Base-by-base conservation (phyloP, 1,284 basidiomycete species). In the Caloboletus inedulis region DNA sequence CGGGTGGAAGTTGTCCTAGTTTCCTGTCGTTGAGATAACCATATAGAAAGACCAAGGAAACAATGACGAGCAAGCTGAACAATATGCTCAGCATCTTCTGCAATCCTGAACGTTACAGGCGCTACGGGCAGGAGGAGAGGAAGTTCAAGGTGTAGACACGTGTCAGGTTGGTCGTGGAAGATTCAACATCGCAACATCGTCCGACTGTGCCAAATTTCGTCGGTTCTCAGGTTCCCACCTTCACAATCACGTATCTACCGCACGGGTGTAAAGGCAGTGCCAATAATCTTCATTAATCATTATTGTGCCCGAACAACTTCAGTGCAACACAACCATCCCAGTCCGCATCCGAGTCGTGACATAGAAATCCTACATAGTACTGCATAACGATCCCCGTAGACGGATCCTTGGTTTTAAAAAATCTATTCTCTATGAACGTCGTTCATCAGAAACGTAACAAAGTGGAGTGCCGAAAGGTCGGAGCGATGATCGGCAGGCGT, bases 21-120 rank as follows among this genome's bases (percentile, higher is more conserved):
- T 76, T 76, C 23, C 58, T 66, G 61, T 84, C 82, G 61, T 85
- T 84, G 46, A 70, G 54, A 36, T 69, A 63, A 21, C 78, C 66
- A 63, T 85, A 86, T n/a, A 81, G 47, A 51, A 62, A 49, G 37
- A 68, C 35, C 3, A 55, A 42, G 4, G 31, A 35, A 29, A 45
- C 37, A 12, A 55, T 18, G 40, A 57, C 10, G 12, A 53, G 46
- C 19, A 54, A 25, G 49, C 47, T 40, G 21, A 50, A 45, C 18
- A 62, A 16, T 3, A 50, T 33, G 37, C 10, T 40, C 12, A 53
- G 18, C 67, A 66, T 69, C 23, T 42, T 50, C 21, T 21, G n/a
- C 18, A 21, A n/a, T 23, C 30, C 7, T 35, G 31, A 37, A 19
- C 29, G 30, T 14, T 5, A 23, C 21, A 23, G 21, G 31, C 23